These are phyloP conservation scores for Debaryomycetaceae sp. DNA, from an alignment of 1,139 yeast species.

Conservation along the genomic window DNA sequence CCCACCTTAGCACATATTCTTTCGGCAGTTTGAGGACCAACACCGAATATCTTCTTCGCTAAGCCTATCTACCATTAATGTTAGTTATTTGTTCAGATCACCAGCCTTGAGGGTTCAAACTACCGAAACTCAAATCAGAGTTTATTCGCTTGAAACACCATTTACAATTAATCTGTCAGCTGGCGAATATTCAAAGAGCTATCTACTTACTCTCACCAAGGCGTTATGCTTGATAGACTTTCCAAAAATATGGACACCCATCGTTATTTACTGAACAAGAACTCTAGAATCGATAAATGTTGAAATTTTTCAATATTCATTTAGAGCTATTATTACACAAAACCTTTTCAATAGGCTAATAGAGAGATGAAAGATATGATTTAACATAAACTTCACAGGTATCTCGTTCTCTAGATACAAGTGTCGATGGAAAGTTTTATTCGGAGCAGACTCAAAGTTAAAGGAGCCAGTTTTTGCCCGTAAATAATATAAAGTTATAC, in stretches of 20 bases:
- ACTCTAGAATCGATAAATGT: no score
- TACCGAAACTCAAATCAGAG: no score
- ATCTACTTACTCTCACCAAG: conserved; percentile 37
- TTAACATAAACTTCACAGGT: background rate
- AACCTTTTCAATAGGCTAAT: no score
- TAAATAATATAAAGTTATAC: background rate
- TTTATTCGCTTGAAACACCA: no score
- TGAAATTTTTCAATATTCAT: background rate
- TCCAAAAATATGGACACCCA: conserved; percentile 78
- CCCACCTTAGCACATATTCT: conserved; percentile 84
- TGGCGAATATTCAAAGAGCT: no score
- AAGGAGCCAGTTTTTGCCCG: background rate
- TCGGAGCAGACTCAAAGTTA: background rate
- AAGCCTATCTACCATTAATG: conserved; percentile 56
- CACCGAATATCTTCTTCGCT: conserved; percentile 79
- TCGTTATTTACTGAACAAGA: conserved; percentile 14
- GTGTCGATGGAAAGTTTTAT: no score
- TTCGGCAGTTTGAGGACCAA: conserved; percentile 74
- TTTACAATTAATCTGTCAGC: no score
- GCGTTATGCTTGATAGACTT: conserved; percentile 60
- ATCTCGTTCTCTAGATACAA: background rate
- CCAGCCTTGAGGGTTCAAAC: no score
- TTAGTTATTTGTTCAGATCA: no score
- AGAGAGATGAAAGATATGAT: no score
- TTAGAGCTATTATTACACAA: background rate